These are phyloP conservation scores for Lichtheimia hyalospora DNA, from an alignment of 371 early-diverging fungal species.

Conservation along the genomic window DNA sequence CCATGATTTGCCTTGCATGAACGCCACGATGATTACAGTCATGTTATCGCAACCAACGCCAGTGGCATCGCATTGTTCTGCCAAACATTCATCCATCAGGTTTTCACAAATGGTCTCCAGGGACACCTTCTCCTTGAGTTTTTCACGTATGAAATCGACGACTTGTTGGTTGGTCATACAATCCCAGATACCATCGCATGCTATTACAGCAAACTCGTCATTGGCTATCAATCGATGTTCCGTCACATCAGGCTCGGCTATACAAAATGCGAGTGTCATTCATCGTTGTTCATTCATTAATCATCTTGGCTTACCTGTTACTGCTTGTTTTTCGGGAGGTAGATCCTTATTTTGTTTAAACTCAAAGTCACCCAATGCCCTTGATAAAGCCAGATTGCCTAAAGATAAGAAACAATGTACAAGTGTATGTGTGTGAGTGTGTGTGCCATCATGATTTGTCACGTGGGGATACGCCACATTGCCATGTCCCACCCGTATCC, in stretches of 20 bases:
- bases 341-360: constrained; percentile 79
- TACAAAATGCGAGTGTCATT: neutral
- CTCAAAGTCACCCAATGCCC: constrained; percentile 97
- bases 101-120: constrained; percentile 78
- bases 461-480: neutral
- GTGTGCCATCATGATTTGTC: neutral
- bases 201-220: constrained; percentile 87
- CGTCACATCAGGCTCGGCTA: constrained; percentile 76
- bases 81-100: constrained; percentile 90
- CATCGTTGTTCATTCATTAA: neutral
- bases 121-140: constrained; percentile 53
- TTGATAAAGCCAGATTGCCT: constrained; percentile 91
- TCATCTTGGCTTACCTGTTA: constrained; percentile 60
- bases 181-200: constrained; percentile 99
- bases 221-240: constrained; percentile 54
- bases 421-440: neutral
- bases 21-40: constrained; percentile 91
- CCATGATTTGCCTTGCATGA: constrained; percentile 73
- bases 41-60: constrained; percentile 99
- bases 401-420: constrained; percentile 7
- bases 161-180: constrained; percentile 91
- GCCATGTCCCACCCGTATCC: neutral
- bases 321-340: constrained; percentile 85
- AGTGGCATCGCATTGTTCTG: constrained; percentile 75
- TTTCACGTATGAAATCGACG: constrained; percentile 73